Evolutionary conservation across 805 yeast species (phyloP), one percentile per base, ranked within the genome.

Genomic region (Saccharomycopsis guyanensis): DNA sequence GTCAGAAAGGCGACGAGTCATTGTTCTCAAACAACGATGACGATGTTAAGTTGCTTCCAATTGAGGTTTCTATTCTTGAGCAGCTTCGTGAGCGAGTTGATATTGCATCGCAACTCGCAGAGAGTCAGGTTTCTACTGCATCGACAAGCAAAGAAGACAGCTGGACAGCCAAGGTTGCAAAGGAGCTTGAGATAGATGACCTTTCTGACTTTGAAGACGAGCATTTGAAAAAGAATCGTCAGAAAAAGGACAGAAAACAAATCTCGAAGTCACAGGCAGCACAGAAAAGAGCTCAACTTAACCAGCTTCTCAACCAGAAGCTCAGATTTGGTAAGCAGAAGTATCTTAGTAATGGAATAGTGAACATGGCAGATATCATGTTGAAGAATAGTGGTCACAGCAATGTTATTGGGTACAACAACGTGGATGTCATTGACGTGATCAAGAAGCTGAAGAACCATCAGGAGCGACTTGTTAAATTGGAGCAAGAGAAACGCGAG

Each of bases 91-190:
- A 77, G 16, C 72, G 97, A 51, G 79, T 81, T 22, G 65, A 61
- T 7, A 56, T 89, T 34, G 86, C 97, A 4, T 72, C 82, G 19
- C 75, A 80, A 56, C 66, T 93, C 42, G 89, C 94, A 0, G 95
- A 86, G 53, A 70, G 86, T 15, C 78, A 76, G 34, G 68, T 80
- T 13, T 75, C 81, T 2, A 63, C 75, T 2, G 74, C 80, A 16
- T 74, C 84, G 3, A 63, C 77, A 29, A 70, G 69, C 33, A 83
- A 82, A 56, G 93, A 87, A 53, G 79, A 78, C 46, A 69, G 76
- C 20, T 88, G 97, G 97, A 69, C 88, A 50, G 74, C 77, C 49
- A 79, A 86, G 58, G 97, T 96, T 0, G 97, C 97, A 0, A 93
- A 84, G 44, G 98, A 93, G 42, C 70, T 93, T 46, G 98, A 95